Conservation (phyloP, 805 yeast genomes). For the Yarrowia sp. region DNA sequence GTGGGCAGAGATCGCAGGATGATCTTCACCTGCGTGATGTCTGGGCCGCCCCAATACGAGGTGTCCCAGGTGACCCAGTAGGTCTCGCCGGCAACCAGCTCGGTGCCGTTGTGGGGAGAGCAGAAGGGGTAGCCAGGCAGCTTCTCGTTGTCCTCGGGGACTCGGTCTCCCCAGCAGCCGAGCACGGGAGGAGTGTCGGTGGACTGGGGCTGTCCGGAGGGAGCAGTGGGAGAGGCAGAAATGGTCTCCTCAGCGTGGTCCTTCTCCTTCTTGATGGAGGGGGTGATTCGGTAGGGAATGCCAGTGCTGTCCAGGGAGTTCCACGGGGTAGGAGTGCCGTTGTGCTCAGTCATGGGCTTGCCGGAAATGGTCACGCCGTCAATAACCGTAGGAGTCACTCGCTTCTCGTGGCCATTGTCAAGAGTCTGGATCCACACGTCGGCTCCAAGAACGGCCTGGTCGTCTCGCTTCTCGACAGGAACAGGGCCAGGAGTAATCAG, state of each 20-base stretch:
- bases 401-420: slow-evolving; percentile 28
- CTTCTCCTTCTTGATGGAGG: slow-evolving; percentile 40
- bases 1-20: slow-evolving; percentile 41
- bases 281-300: slow-evolving; percentile 46
- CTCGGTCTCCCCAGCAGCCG: slow-evolving; percentile 46
- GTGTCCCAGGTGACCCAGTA: slow-evolving; percentile 54
- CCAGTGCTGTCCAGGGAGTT: slow-evolving; percentile 47
- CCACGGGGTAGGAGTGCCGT: slow-evolving; percentile 45
- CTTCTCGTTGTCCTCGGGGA: slow-evolving; percentile 36
- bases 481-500: slow-evolving; percentile 12
- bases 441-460: slow-evolving; percentile 25
- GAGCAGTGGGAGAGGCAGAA: slow-evolving; percentile 47
- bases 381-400: slow-evolving; percentile 64
- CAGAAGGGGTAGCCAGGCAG: slow-evolving; percentile 45
- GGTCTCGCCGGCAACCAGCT: slow-evolving; percentile 48
- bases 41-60: slow-evolving; percentile 43
- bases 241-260: slow-evolving; percentile 34
- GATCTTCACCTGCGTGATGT: slow-evolving; percentile 41
- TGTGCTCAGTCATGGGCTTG: slow-evolving; percentile 39
- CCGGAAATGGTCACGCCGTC: slow-evolving; percentile 55
- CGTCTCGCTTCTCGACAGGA: slow-evolving; percentile 4
- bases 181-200: slow-evolving; percentile 47
- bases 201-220: slow-evolving; percentile 40
- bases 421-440: slow-evolving; percentile 31
- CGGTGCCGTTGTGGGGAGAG: slow-evolving; percentile 44